These are phyloP conservation scores for Alternaria tenuissima DNA, from an alignment of 2,329 filamentous ascomycete species.

Conservation along the genomic window DNA sequence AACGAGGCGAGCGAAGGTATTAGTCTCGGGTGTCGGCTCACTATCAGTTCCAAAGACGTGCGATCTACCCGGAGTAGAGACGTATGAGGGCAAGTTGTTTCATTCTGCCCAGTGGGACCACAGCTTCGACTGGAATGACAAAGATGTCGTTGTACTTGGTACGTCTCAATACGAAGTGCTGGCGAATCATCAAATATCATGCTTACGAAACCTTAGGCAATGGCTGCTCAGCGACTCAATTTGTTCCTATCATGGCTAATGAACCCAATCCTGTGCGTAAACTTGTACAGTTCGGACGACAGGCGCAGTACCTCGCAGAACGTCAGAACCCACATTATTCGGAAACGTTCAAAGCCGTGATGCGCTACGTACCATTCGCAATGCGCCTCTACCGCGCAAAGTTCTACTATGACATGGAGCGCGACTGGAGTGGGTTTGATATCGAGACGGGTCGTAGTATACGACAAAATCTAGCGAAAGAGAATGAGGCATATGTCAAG, in stretches of 20 bases:
- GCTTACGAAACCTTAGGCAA: conserved; percentile 46
- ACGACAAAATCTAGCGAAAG: conserved; percentile 48
- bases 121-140: conserved; percentile 57
- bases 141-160: conserved; percentile 45
- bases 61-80: conserved; percentile 56
- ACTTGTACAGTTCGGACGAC: conserved; percentile 60
- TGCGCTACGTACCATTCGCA: conserved; percentile 57
- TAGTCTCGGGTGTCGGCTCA: conserved; percentile 40
- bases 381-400: conserved; percentile 56
- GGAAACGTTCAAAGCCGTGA: conserved; percentile 52
- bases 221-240: conserved; percentile 59
- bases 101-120: conserved; percentile 55
- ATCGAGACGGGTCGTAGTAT: conserved; percentile 50
- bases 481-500: conserved; percentile 55
- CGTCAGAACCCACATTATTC: conserved; percentile 56
- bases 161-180: neutral
- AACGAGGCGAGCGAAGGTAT: conserved; percentile 34
- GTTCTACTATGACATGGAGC: conserved; percentile 56
- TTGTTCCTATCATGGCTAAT: conserved; percentile 56
- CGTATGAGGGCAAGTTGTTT: conserved; percentile 52
- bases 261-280: conserved; percentile 48
- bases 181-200: neutral
- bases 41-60: conserved; percentile 45
- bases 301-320: conserved; percentile 60
- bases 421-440: conserved; percentile 54